Conservation (phyloP, 345 rosid genomes). For the Punica granatum region DNA sequence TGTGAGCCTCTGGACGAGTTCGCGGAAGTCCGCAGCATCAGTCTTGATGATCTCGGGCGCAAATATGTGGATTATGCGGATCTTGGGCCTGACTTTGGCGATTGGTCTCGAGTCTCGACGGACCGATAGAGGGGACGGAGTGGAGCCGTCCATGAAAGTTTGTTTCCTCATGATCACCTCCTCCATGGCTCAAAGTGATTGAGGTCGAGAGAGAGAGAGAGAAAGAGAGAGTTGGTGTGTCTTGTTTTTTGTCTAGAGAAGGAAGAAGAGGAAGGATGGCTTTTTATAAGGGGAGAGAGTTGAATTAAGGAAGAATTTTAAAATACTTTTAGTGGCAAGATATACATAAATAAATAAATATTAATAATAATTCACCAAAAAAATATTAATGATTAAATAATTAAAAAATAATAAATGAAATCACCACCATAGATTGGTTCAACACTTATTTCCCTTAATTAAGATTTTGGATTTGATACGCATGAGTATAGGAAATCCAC, state of each 20-base stretch:
- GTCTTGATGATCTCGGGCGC: conserved; percentile 47
- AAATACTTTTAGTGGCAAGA: background rate
- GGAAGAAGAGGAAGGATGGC: background rate
- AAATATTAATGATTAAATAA: background rate
- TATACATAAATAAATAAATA: background rate
- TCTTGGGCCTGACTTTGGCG: conserved; percentile 26
- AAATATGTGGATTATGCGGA: conserved; percentile 38
- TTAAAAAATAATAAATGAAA: too few relatives aligned
- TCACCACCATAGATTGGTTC: too few relatives aligned
- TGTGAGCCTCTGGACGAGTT: conserved; percentile 36
- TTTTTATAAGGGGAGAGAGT: background rate
- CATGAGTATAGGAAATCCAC: too few relatives aligned
- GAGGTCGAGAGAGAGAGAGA: background rate
- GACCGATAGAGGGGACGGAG: conserved; percentile 18
- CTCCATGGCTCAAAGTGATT: conserved; percentile 7
- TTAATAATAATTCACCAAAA: too few relatives aligned
- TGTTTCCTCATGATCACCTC: conserved; percentile 12
- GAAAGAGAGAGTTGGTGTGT: background rate
- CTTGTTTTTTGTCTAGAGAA: background rate
- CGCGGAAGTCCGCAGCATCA: conserved; percentile 35
- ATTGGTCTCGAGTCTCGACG: conserved; percentile 21
- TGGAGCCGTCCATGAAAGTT: background rate
- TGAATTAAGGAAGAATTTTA: background rate
- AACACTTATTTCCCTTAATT: too few relatives aligned
- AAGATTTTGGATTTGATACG: too few relatives aligned